These are phyloP conservation scores for Huntiella omanensis DNA, from an alignment of 2,329 filamentous ascomycete species.

Conservation along the genomic window DNA sequence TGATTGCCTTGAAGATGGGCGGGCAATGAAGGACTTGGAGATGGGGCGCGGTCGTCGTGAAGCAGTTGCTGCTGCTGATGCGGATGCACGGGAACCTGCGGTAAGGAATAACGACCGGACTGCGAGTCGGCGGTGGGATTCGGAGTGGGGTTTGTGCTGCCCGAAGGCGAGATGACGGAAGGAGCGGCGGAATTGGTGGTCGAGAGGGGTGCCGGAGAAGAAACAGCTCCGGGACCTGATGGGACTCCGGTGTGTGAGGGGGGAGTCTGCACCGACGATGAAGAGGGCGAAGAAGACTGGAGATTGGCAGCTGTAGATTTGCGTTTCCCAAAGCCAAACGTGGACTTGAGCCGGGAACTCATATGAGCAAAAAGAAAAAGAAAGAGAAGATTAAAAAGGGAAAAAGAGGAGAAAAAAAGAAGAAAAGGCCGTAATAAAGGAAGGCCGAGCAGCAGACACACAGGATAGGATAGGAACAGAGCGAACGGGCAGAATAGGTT, in stretches of 20 bases:
- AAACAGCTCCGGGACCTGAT: constrained; percentile 3
- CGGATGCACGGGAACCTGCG: constrained; percentile 2
- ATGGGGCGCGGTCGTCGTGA: constrained; percentile 4
- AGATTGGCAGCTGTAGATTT: constrained; percentile 42
- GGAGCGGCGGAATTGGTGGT: constrained; percentile 20
- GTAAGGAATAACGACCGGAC: constrained; percentile 5
- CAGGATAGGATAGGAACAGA: constrained; percentile 9
- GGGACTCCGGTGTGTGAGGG: neutral
- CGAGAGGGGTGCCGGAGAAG: constrained; percentile 12
- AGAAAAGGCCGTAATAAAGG: constrained; percentile 13
- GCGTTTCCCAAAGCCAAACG: constrained; percentile 66
- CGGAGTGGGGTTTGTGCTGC: constrained; percentile 1
- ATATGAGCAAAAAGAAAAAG: constrained; percentile 27
- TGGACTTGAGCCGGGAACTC: constrained; percentile 61
- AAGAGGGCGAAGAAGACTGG: constrained; percentile 16
- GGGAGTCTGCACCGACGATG: constrained; percentile 4
- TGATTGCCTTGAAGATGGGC: neutral
- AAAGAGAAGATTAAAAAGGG: constrained; percentile 15
- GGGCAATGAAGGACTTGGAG: constrained; percentile 27
- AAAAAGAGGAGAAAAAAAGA: constrained; percentile 13
- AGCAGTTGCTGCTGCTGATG: constrained; percentile 6
- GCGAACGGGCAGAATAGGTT: constrained; percentile 3
- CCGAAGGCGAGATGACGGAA: neutral
- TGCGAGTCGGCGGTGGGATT: constrained; percentile 1
- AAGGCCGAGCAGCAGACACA: constrained; percentile 12